Conservation (phyloP, 75 land plant genomes). For the Adiantum capillusveneris region DNA sequence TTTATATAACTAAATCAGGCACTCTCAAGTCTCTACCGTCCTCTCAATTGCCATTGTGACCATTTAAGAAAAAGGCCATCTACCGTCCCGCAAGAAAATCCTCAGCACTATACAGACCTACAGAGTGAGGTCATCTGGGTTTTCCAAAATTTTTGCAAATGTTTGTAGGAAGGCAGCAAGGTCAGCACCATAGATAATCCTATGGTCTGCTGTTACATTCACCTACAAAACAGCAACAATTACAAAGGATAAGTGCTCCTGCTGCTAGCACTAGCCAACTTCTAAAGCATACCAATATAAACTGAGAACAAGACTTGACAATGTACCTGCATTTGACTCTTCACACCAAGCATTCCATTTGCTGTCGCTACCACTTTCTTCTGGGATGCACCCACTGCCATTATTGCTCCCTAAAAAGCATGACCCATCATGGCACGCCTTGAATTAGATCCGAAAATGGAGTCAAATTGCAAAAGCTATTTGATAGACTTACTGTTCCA, state of each 20-base stretch:
- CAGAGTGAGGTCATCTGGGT: conserved; percentile 66
- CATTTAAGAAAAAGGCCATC: too few species aligned
- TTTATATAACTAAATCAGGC: too few species aligned
- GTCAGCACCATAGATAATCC: conserved; percentile 83
- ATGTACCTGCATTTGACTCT: conserved; percentile 81
- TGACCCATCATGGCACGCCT: too few species aligned
- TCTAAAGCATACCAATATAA: too few species aligned
- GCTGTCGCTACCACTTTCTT: conserved; percentile 64
- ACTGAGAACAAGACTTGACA: neutral
- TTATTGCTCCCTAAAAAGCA: conserved; percentile 65
- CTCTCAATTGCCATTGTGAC: too few species aligned
- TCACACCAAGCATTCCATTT: conserved; percentile 74
- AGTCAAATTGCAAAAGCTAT: neutral
- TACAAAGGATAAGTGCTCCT: neutral
- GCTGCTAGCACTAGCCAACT: too few species aligned
- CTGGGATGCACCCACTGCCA: conserved; percentile 85
- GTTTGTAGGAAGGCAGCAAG: conserved; percentile 81
- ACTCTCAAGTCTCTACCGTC: too few species aligned
- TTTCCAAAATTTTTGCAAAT: conserved; percentile 62
- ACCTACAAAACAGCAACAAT: conserved; percentile 39
- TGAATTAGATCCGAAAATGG: too few species aligned
- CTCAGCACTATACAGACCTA: conserved; percentile 9
- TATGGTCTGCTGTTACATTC: conserved; percentile 86
- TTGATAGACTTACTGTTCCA: conserved; percentile 53
- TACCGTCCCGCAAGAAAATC: too few species aligned